Evolutionary conservation across 2,329 filamentous ascomycete genomes (phyloP), one percentile per base, ranked within the genome.

Genomic region (Septoria petroselini): DNA sequence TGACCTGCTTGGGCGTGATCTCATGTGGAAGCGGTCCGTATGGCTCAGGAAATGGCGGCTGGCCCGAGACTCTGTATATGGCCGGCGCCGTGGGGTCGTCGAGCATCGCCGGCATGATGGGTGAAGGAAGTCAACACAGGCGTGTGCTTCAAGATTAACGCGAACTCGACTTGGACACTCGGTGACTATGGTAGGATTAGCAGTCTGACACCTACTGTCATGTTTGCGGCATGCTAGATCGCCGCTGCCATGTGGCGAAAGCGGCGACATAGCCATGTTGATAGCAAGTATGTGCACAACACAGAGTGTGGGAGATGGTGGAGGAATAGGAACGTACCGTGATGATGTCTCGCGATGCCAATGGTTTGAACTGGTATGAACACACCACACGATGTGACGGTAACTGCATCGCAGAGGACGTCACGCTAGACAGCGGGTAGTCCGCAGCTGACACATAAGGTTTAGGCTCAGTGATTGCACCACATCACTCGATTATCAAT

Each of bases 1-100:
- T 91, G 55, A 95, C 87, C 69, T 88, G 85, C 55, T 84, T 83
- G 37, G 88, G 84, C 15, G 76, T 71, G 64, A 95, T 85, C 57
- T 81, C 81, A 23, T 77, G 68, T 41, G 88, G 87, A 41, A 91
- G 76, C 41, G 82, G 73, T 42, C 82, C 80, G 63, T 77, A 76
- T 33, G 72, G 75, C 48, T 81, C 76, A 58, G 85, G 83, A 62
- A 79, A 88, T 33, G 86, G 85, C 45, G 75, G 67, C 40, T 77
- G 75, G 25, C 85, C 86, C 55, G 84, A 85, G 44, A 81, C 77
- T 55, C 85, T 82, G 71, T 84, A 82, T 60, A 88, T 82, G 65
- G 83, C 80, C 58, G 85, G 79, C 64, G 83, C 78, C 35, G 80
- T 78, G 52, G 87, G 86, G 66, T 90, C 86, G 66, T 91, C 86